Conservation (phyloP, 2,329 filamentous ascomycete genomes). For the Coleophoma crateriformis region DNA sequence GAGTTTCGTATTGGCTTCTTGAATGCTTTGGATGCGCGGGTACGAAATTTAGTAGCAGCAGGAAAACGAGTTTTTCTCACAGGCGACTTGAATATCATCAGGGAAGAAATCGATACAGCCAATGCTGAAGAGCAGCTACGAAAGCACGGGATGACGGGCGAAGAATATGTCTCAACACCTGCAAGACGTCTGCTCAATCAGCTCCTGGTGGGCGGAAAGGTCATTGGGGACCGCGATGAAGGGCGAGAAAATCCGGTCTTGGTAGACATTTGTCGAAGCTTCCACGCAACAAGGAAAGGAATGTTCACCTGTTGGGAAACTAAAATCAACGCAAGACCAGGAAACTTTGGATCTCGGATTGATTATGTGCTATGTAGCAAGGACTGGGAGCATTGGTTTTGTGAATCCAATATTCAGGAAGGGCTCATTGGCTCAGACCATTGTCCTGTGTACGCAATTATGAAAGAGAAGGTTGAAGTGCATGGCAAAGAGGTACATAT, state of each 20-base stretch:
- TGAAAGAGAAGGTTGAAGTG: slow-evolving; percentile 57
- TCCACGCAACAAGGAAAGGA: slow-evolving; percentile 71
- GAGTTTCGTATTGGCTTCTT: slow-evolving; percentile 80
- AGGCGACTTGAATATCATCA: slow-evolving; percentile 81
- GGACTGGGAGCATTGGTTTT: slow-evolving; percentile 75
- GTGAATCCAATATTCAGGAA: slow-evolving; percentile 81
- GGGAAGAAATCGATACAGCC: slow-evolving; percentile 64
- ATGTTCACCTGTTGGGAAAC: slow-evolving; percentile 99
- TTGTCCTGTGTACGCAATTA: slow-evolving; percentile 80
- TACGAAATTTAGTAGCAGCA: slow-evolving; percentile 74
- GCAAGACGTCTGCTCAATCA: slow-evolving; percentile 80
- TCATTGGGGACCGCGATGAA: slow-evolving; percentile 61
- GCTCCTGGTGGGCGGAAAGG: slow-evolving; percentile 67
- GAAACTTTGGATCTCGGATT: slow-evolving; percentile 87
- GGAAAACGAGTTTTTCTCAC: slow-evolving; percentile 83
- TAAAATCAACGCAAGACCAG: slow-evolving; percentile 89
- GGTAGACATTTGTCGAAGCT: slow-evolving; percentile 78
- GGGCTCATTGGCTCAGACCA: slow-evolving; percentile 93
- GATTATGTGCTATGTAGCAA: slow-evolving; percentile 87
- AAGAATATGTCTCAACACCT: slow-evolving; percentile 68
- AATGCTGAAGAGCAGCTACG: slow-evolving; percentile 65
- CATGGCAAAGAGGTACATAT: slow-evolving; percentile 46
- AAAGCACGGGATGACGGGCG: slow-evolving; percentile 61
- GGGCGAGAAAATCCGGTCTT: slow-evolving; percentile 67
- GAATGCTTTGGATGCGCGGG: slow-evolving; percentile 71